A percentile compares a stretch with the other conserved stretches of the same genome.
phyloP scores from a whole-genome alignment of 1,284 basidiomycete genomes.

The Coriolopsis trogii region DNA sequence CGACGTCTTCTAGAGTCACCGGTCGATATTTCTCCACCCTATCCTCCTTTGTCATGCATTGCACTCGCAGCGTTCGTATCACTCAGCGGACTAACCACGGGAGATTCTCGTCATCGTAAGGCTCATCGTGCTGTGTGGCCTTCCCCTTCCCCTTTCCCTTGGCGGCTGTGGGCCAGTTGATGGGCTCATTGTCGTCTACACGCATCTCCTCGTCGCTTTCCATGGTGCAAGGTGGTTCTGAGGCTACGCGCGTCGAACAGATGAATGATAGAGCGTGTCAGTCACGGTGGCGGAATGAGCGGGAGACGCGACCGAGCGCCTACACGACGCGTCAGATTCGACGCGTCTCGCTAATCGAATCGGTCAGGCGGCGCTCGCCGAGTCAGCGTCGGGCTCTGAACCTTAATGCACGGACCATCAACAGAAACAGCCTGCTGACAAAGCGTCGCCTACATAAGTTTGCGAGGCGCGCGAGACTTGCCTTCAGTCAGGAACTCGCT shows the following conservation, averaged over 20 bases:
- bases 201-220: slow-evolving; percentile 57
- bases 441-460: slow-evolving; percentile 26
- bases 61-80: background rate
- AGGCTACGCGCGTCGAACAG: background rate
- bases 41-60: background rate
- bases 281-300: no score
- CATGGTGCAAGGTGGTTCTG: slow-evolving; percentile 39
- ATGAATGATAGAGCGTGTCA: no score
- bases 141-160: slow-evolving; percentile 70
- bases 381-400: slow-evolving; percentile 11
- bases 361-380: slow-evolving; percentile 18
- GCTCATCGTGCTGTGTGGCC: slow-evolving; percentile 45
- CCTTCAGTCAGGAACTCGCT: slow-evolving; percentile 50
- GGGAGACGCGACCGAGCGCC: slow-evolving; percentile 18
- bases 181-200: slow-evolving; percentile 52
- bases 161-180: slow-evolving; percentile 29
- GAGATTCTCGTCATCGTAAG: slow-evolving; percentile 61
- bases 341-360: slow-evolving; percentile 30
- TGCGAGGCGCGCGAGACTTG: slow-evolving; percentile 7
- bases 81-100: slow-evolving; percentile 60
- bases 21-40: slow-evolving; percentile 98
- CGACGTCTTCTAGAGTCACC: slow-evolving; percentile 86
- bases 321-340: slow-evolving; percentile 24
- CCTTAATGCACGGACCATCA: slow-evolving; percentile 48
- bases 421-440: slow-evolving; percentile 31